phyloP scores from a whole-genome alignment of 2,329 filamentous ascomycete genomes.

The Paracoccidioides lutzii region DNA sequence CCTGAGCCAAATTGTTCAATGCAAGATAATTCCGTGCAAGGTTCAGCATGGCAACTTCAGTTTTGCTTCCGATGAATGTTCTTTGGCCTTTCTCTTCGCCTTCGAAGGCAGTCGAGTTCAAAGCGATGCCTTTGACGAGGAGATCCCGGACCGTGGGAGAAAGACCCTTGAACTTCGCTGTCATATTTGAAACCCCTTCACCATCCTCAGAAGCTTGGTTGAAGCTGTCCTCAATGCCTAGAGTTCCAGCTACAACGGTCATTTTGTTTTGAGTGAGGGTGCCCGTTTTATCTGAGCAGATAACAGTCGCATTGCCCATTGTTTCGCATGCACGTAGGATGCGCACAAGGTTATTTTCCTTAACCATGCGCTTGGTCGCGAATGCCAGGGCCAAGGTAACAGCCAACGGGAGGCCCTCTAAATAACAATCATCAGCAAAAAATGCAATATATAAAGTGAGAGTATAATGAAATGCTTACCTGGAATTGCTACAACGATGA shows the following conservation, averaged over 20 bases:
- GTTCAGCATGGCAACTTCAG: constrained; percentile 60
- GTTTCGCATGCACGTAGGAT: constrained; percentile 68
- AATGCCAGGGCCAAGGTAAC: constrained; percentile 68
- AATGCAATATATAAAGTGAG: not conserved
- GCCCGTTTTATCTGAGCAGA: constrained; percentile 70
- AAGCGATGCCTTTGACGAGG: constrained; percentile 30
- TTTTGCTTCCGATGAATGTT: constrained; percentile 63
- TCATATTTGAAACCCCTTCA: constrained; percentile 13
- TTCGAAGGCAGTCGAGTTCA: constrained; percentile 60
- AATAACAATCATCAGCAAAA: not conserved
- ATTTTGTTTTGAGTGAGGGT: constrained; percentile 64
- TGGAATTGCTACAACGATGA: constrained; percentile 67
- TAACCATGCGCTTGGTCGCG: constrained; percentile 63
- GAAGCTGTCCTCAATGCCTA: constrained; percentile 48
- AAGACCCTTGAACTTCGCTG: constrained; percentile 21
- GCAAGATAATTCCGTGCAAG: constrained; percentile 54
- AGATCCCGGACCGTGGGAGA: constrained; percentile 23
- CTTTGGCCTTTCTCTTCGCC: constrained; percentile 53
- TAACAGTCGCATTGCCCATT: constrained; percentile 67
- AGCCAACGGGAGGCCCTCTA: constrained; percentile 60
- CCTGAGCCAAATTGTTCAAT: constrained; percentile 49
- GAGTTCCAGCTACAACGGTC: constrained; percentile 60
- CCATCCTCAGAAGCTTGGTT: constrained; percentile 25
- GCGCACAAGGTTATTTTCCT: constrained; percentile 63
- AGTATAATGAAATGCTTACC: constrained; percentile 16